These are phyloP conservation scores for Rhodamnia rubescens DNA, from an alignment of 345 rosid genomes.

Conservation along the genomic window DNA sequence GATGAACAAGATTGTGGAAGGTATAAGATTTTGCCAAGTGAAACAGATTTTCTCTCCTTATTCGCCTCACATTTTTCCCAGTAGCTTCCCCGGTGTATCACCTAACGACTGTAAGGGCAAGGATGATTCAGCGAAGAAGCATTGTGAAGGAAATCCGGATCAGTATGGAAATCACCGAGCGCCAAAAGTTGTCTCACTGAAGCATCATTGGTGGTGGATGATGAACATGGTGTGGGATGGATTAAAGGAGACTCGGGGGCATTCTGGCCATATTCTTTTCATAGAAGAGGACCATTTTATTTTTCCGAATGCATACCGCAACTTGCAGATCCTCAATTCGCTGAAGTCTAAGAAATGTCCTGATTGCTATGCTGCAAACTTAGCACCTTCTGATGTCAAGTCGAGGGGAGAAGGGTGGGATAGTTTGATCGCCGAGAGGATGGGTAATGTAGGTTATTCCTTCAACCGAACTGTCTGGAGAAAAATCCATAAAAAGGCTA, in stretches of 20 bases:
- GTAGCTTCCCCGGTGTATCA: constrained; percentile 64
- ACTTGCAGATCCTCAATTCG: constrained; percentile 52
- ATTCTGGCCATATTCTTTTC: constrained; percentile 70
- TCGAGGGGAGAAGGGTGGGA: constrained; percentile 77
- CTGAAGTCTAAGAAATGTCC: constrained; percentile 69
- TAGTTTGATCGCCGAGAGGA: constrained; percentile 75
- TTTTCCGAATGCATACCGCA: constrained; percentile 89
- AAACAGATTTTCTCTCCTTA: constrained; percentile 83
- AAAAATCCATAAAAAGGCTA: constrained; percentile 66
- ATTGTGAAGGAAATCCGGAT: constrained; percentile 72
- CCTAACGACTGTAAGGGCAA: constrained; percentile 54
- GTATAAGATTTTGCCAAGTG: constrained; percentile 80
- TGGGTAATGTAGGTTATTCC: constrained; percentile 91
- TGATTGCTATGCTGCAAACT: constrained; percentile 80
- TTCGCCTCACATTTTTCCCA: constrained; percentile 64
- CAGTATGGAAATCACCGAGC: constrained; percentile 91
- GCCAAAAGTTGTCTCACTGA: constrained; percentile 79
- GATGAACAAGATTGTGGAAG: constrained; percentile 70
- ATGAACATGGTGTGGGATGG: constrained; percentile 99
- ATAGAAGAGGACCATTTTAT: constrained; percentile 97
- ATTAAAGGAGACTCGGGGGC: constrained; percentile 53
- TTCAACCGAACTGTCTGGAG: constrained; percentile 83
- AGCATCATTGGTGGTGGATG: constrained; percentile 99
- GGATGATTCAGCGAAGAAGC: constrained; percentile 42
- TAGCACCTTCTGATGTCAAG: constrained; percentile 88